A percentile compares a stretch with the other conserved stretches of the same genome.
These are phyloP conservation scores for Fomitopsis schrenkii DNA, from an alignment of 1,284 basidiomycete genomes.

Conservation along the genomic window DNA sequence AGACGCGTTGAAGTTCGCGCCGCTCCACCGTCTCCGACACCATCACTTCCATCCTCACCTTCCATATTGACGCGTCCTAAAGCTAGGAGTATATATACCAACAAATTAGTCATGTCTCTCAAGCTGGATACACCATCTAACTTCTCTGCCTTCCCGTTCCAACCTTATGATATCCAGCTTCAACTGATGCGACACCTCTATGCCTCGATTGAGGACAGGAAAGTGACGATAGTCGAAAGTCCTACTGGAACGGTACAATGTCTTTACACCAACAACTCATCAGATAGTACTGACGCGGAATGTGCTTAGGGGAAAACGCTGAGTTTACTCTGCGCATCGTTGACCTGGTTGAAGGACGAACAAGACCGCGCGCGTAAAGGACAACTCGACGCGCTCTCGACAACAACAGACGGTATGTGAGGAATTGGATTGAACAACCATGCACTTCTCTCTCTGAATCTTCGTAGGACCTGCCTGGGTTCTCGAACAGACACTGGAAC, in stretches of 20 bases:
- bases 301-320: slow-evolving; percentile 74
- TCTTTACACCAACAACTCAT: background rate
- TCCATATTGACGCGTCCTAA: background rate
- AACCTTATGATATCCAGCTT: slow-evolving; percentile 85
- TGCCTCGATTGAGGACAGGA: slow-evolving; percentile 68
- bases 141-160: slow-evolving; percentile 80
- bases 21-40: too few relatives aligned
- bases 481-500: slow-evolving; percentile 68
- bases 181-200: slow-evolving; percentile 91
- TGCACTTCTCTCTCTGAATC: slow-evolving; percentile 13
- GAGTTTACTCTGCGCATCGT: slow-evolving; percentile 75
- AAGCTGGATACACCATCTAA: slow-evolving; percentile 55
- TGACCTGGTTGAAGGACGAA: slow-evolving; percentile 80
- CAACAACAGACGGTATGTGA: slow-evolving; percentile 23
- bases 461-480: slow-evolving; percentile 76
- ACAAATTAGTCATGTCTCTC: slow-evolving; percentile 22
- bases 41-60: background rate
- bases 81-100: background rate
- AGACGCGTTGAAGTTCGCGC: background rate
- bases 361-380: slow-evolving; percentile 63
- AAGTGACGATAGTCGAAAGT: slow-evolving; percentile 81
- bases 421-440: too few relatives aligned
- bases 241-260: slow-evolving; percentile 76
- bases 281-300: background rate
- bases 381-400: slow-evolving; percentile 40